Percentiles rank a stretch among this genome's conserved stretches.
Evolutionary conservation across 1,284 basidiomycete species (phyloP).

Genomic region (Leccinum pachyderme): DNA sequence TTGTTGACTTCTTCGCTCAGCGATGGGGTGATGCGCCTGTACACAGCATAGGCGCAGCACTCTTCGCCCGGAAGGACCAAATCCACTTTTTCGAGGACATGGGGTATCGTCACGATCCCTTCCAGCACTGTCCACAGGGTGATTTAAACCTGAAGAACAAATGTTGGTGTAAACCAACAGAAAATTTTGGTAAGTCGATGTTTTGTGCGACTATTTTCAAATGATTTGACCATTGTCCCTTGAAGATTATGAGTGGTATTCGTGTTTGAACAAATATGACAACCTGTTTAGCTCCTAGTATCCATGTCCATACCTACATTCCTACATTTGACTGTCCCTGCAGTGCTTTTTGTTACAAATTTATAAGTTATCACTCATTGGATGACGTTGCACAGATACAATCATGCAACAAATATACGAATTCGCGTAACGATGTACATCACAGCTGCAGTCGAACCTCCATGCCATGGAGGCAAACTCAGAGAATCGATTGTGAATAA

Average conservation of each 20-base stretch:
- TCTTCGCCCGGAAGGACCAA: slow-evolving; percentile 79
- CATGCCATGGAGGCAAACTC: slow-evolving; percentile 16
- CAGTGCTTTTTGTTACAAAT: background rate
- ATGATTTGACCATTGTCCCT: slow-evolving; percentile 5
- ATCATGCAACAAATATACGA: background rate
- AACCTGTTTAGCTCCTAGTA: slow-evolving; percentile 43
- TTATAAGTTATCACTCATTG: background rate
- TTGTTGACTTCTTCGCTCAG: slow-evolving; percentile 14
- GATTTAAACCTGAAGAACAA: slow-evolving; percentile 56
- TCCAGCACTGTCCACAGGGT: slow-evolving; percentile 74
- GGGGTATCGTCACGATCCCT: slow-evolving; percentile 75
- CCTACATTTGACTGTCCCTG: background rate
- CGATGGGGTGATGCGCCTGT: slow-evolving; percentile 93
- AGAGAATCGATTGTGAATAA: slow-evolving; percentile 81
- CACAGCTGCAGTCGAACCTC: slow-evolving; percentile 4
- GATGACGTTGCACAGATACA: background rate
- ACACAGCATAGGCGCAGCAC: slow-evolving; percentile 82
- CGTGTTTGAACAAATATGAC: slow-evolving; percentile 73
- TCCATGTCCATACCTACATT: slow-evolving; percentile 4
- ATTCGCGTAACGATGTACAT: slow-evolving; percentile 1
- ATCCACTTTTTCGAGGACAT: slow-evolving; percentile 75
- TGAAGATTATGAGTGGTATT: slow-evolving; percentile 77
- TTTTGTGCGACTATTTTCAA: background rate
- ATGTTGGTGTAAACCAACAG: slow-evolving; percentile 63
- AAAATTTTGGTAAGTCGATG: slow-evolving; percentile 58